Evolutionary conservation across 176 grass and related monocot species (phyloP), one percentile per base, ranked within the genome.

Genomic region (Rhynchospora tenuis): DNA sequence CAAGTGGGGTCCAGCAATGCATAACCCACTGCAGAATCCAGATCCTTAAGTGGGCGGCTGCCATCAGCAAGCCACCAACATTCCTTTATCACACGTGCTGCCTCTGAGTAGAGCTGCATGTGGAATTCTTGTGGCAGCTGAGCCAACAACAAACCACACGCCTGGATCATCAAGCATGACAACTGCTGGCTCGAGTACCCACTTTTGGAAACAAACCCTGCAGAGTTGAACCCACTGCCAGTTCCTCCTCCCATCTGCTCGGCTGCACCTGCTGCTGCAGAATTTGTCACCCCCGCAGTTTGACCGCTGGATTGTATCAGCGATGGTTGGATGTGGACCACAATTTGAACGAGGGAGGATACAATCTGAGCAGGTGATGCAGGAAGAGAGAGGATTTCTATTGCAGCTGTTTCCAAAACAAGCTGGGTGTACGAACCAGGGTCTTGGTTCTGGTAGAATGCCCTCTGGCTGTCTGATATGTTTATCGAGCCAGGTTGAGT

Each of bases 391-490:
- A 95, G 96, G 84, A 99, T 98, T 84, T 99, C 93, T 85, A 99
- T 95, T 76, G 86, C 93, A 63, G 96, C 96, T 82, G 96, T 99
- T 95, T 93, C 96, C 70, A 99, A 85, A 79, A 99, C 91, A 83
- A 99, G 92, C 65, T 99, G 96, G 6, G 96, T 95, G 85, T 99
- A 95, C 22, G 93, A 95, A 11, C 96, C 96, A 86, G 96, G 96
- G 84, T 99, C 96, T 86, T 99, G 96, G 77, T 93, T 95, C 83
- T 99, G 93, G 88, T 93, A 99, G 88, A 99, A 99, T 84, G 96
- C 93, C 81, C 88, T 93, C 86, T 93, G 91, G 58, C 88, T 91
- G 86, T 94, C 92, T 0, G 74, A 85, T 75, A 59, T 90, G 86
- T 79, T 88, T 23, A 85, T 80, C 60, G 88, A 87, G 83, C 91